Evolutionary conservation across 306 rosid genomes (phyloP), one percentile per base, ranked within the genome.

Genomic region (Quercus bicolor): DNA sequence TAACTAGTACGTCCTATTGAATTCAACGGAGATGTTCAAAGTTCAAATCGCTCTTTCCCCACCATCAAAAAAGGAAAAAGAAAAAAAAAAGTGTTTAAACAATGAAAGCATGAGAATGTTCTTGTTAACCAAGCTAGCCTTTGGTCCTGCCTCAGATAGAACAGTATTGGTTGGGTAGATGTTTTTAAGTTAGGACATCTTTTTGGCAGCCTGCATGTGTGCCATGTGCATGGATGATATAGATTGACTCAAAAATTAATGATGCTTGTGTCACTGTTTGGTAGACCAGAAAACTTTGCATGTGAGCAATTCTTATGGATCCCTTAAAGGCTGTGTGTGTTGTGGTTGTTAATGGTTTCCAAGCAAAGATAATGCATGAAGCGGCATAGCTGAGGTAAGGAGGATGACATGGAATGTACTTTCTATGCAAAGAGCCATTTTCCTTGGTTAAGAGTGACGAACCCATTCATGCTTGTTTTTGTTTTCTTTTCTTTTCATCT

Each of bases 351-450:
- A 45, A 65, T 53, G 73, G 29, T 43, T 66, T 72, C 54, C 68
- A 61, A 54, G 45, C 62, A 60, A 75, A 51, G 78, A 48, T n/a
- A n/a, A n/a, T 54, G 40, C 11, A 70, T 20, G 73, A 59, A 54
- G 66, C 26, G 62, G 77, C 73, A 37, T 20, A 52, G 68, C 76
- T 34, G 57, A 75, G 68, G 56, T 59, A 29, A 34, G 74, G 64
- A 74, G 51, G 48, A 68, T 82, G 80, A 66, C 85, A 81, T 55
- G 57, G 77, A 77, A 24, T 40, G 69, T 62, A 5, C 24, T 24
- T 81, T 85, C 18, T 76, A 45, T 73, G 64, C 85, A 78, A 82
- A 82, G 76, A 19, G 56, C 88, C 97, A 89, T 69, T 89, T 84
- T 84, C 84, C 75, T 4, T 5, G 2, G 81, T 88, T 56, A 80